These are phyloP conservation scores for Adansonia gregorii DNA, from an alignment of 441 rosid species.

Conservation along the genomic window DNA sequence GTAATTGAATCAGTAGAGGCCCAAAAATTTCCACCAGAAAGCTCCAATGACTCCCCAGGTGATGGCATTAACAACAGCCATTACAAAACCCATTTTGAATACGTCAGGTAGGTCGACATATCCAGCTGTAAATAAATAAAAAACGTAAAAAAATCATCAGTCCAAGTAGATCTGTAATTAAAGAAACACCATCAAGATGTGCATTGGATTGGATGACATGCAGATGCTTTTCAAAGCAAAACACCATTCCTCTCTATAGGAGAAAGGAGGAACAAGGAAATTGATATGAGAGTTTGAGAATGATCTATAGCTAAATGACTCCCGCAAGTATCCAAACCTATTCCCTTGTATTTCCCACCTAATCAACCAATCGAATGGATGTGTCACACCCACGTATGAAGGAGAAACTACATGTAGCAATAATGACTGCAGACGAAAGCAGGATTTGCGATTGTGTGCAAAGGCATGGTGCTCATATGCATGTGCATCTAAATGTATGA, in stretches of 20 bases:
- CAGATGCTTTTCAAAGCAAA: not conserved
- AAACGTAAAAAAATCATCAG: constrained; percentile 25
- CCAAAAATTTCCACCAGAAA: constrained; percentile 97
- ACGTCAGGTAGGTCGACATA: constrained; percentile 83
- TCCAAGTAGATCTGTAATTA: not conserved
- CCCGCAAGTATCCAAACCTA: not conserved
- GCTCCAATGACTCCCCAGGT: constrained; percentile 86
- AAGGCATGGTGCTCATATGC: not conserved
- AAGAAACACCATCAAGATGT: not conserved
- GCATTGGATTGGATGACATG: not conserved
- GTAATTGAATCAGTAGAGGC: constrained; percentile 59
- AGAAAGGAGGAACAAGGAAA: constrained; percentile 5
- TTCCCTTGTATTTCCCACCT: not conserved
- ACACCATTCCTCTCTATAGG: not conserved
- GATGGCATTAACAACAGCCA: constrained; percentile 70
- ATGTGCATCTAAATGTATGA: not conserved
- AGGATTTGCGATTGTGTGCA: too few species aligned
- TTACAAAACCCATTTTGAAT: constrained; percentile 79
- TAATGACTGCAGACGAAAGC: too few species aligned
- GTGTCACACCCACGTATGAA: not conserved
- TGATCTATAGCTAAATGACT: not conserved
- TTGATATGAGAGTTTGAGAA: not conserved
- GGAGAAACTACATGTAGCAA: not conserved
- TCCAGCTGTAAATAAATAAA: constrained; percentile 60
- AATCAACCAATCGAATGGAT: not conserved